A percentile compares a stretch with the other conserved stretches of the same genome.
Conservation (phyloP, 148 eudicot species). For the Camellia japonica region DNA sequence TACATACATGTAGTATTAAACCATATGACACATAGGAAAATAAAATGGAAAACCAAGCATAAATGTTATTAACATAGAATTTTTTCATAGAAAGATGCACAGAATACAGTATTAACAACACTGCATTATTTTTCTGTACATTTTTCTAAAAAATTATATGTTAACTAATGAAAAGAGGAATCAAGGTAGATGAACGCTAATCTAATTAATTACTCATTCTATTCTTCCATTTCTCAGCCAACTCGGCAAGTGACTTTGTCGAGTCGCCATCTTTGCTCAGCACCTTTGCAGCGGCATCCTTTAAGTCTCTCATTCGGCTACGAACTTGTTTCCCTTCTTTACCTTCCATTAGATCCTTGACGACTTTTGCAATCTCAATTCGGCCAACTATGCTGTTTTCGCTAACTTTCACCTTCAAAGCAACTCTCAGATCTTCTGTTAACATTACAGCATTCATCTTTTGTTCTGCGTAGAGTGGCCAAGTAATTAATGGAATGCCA, state of each 20-base stretch:
- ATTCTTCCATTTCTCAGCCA: conserved; percentile 25
- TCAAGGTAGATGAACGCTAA: not conserved
- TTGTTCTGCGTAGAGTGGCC: conserved; percentile 55
- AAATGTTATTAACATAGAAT: too few relatives aligned
- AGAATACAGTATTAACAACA: too few relatives aligned
- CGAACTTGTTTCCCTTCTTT: conserved; percentile 33
- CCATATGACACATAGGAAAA: too few relatives aligned
- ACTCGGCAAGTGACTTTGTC: conserved; percentile 15
- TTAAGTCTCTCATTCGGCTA: conserved; percentile 20
- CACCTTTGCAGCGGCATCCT: conserved; percentile 21
- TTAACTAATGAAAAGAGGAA: not conserved
- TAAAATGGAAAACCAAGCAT: too few relatives aligned
- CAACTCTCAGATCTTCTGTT: conserved; percentile 31
- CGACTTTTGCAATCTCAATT: conserved; percentile 22
- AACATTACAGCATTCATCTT: conserved; percentile 37
- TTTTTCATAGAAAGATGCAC: too few relatives aligned
- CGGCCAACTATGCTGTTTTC: conserved; percentile 26
- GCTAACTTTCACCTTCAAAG: conserved; percentile 14
- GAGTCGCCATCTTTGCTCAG: conserved; percentile 33
- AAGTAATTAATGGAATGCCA: conserved; percentile 44
- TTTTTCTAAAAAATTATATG: too few relatives aligned
- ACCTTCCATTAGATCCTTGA: conserved; percentile 32
- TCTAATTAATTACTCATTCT: not conserved
- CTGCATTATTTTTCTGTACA: too few relatives aligned
- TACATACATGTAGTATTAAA: too few relatives aligned